Evolutionary conservation across 1,284 basidiomycete species (phyloP).

Genomic region (Malassezia japonica): DNA sequence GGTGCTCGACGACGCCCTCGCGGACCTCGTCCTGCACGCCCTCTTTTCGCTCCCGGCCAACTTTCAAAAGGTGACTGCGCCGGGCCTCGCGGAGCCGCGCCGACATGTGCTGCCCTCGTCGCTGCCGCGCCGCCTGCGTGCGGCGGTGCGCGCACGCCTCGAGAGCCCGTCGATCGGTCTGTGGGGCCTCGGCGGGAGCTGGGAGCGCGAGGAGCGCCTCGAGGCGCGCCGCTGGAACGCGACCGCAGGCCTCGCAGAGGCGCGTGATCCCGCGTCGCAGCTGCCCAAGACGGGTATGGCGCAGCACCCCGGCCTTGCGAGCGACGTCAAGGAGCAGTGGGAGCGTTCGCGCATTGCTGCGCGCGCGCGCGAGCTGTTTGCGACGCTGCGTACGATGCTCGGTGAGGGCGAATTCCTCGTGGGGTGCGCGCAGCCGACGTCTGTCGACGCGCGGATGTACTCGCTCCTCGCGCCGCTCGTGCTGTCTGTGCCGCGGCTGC

Average conservation of each 20-base stretch:
- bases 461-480: slow-evolving; percentile 28
- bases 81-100: slow-evolving; percentile 1
- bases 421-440: slow-evolving; percentile 6
- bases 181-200: slow-evolving; percentile 29
- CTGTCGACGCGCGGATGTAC: slow-evolving; percentile 26
- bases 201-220: slow-evolving; percentile 16
- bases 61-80: slow-evolving; percentile 26
- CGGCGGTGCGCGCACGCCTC: slow-evolving; percentile 27
- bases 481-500: slow-evolving; percentile 15
- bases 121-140: slow-evolving; percentile 28
- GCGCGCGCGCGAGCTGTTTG: slow-evolving; percentile 18
- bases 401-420: background rate
- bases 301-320: background rate
- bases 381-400: slow-evolving; percentile 17
- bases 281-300: background rate
- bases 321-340: slow-evolving; percentile 13
- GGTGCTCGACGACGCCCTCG: slow-evolving; percentile 26
- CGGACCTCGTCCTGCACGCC: slow-evolving; percentile 29
- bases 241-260: slow-evolving; percentile 20
- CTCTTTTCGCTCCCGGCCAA: slow-evolving; percentile 33
- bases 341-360: slow-evolving; percentile 16
- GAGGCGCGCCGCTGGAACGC: slow-evolving; percentile 23
- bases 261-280: slow-evolving; percentile 16
- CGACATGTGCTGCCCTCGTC: slow-evolving; percentile 18
- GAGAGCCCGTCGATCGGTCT: slow-evolving; percentile 18